These are phyloP conservation scores for Aspergillus sp. DNA, from an alignment of 2,329 filamentous ascomycete species.

Conservation along the genomic window DNA sequence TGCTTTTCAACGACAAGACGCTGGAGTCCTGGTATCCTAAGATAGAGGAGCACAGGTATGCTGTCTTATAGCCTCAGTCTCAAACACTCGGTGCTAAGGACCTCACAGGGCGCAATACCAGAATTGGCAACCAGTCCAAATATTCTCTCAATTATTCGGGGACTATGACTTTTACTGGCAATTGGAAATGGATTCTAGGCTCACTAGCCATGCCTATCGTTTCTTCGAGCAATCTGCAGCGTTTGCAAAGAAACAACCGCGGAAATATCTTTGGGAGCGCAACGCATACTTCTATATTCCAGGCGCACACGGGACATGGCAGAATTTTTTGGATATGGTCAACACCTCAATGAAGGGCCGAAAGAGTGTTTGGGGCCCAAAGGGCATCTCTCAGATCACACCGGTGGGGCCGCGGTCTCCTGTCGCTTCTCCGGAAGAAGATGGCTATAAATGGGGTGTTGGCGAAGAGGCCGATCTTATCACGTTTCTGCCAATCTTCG, in stretches of 20 bases:
- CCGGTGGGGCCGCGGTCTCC: slow-evolving; percentile 16
- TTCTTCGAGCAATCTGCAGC: slow-evolving; percentile 58
- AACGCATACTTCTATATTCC: slow-evolving; percentile 70
- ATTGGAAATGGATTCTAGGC: slow-evolving; percentile 61
- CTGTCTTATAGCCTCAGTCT: slow-evolving; percentile 3
- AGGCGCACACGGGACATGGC: slow-evolving; percentile 58
- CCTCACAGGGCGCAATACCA: slow-evolving; percentile 17
- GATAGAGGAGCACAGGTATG: slow-evolving; percentile 18
- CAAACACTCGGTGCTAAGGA: slow-evolving; percentile 8
- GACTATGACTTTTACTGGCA: slow-evolving; percentile 62
- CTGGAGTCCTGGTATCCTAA: slow-evolving; percentile 21
- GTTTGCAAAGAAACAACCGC: slow-evolving; percentile 60
- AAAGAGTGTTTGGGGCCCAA: slow-evolving; percentile 17
- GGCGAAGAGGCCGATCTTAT: slow-evolving; percentile 64
- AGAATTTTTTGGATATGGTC: slow-evolving; percentile 60
- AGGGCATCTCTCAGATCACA: slow-evolving; percentile 10
- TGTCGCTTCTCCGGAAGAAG: slow-evolving; percentile 8
- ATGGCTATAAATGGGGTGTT: slow-evolving; percentile 49
- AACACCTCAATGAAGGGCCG: slow-evolving; percentile 22
- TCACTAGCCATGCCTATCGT: slow-evolving; percentile 60
- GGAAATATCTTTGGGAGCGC: slow-evolving; percentile 68
- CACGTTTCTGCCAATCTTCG: slow-evolving; percentile 68
- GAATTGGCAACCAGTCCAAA: slow-evolving; percentile 51
- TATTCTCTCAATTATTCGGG: slow-evolving; percentile 54
- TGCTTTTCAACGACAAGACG: slow-evolving; percentile 23